Base-by-base conservation (phyloP, 225 moss, liverwort and hornwort species). In the Marchantia polymorpha region DNA sequence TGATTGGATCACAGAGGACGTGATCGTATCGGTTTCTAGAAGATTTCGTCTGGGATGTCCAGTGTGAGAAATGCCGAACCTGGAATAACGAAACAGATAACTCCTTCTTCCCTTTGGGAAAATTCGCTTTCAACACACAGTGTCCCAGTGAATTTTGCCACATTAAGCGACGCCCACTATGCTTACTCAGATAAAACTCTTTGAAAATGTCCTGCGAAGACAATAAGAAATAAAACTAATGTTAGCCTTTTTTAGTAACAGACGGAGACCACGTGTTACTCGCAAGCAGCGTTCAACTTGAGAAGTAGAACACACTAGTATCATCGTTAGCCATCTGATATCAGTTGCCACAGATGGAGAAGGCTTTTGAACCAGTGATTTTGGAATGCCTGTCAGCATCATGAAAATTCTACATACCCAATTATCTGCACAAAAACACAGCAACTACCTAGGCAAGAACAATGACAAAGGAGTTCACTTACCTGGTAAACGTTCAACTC, bases 401-500 rank as follows among this genome's bases (percentile, higher is more conserved):
- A 71, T 49, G 20, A 19, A 8, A 9, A 71, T 5, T 17, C 17
- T 0, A 20, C 17, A 17, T n/a, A 71, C 50, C 22, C 20, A 1
- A n/a, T 20, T 22, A n/a, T 71, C 20, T 20, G 23, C 19, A 27
- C 27, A 60, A 27, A 65, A 12, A 65, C 25, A 12, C 19, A 8
- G 2, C 4, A n/a, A 1, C 29, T 10, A 2, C 23, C 4, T 48
- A 15, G 16, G 39, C 47, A 69, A 22, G 70, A 46, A 70, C 71
- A 11, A 22, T 12, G n/a, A 14, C 15, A 74, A 61, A 20, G 23
- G 23, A n/a, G 22, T n/a, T n/a, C 39, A 80, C 79, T 68, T 13
- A 91, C 91, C 91, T 99, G 97, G 83, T 99, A 99, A 71, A 90
- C 97, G 88, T 99, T 99, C 80, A 99, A 91, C 82, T 99, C 97